These are phyloP conservation scores for Beauveria rudraprayagi DNA, from an alignment of 2,329 filamentous ascomycete genomes.

Conservation along the genomic window DNA sequence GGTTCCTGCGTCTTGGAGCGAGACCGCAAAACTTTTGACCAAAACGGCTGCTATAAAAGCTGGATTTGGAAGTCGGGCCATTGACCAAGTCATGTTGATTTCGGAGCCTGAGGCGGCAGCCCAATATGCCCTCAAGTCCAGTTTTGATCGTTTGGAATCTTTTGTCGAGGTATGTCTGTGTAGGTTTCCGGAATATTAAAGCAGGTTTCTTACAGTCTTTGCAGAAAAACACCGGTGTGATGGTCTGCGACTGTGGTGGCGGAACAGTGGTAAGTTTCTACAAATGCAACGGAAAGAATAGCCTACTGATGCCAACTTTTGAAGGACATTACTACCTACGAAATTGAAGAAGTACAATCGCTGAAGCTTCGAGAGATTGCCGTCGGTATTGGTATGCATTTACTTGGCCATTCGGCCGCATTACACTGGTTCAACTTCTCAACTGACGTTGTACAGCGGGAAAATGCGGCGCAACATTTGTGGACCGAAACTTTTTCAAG, in stretches of 20 bases:
- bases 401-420: too few relatives aligned
- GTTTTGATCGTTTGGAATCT: not conserved
- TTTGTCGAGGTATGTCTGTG: conserved; percentile 44
- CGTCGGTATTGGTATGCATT: not conserved
- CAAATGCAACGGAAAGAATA: too few relatives aligned
- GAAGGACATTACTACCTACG: conserved; percentile 1
- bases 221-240: not conserved
- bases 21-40: conserved; percentile 10
- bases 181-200: too few relatives aligned
- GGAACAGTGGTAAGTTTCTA: not conserved
- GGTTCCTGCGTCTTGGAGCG: conserved; percentile 13
- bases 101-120: conserved; percentile 14
- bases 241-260: conserved; percentile 6
- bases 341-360: not conserved
- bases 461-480: conserved; percentile 13
- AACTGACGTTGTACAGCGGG: not conserved
- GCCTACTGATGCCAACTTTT: not conserved
- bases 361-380: not conserved
- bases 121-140: conserved; percentile 3
- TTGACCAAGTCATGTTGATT: conserved; percentile 12
- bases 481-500: conserved; percentile 13
- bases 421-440: too few relatives aligned
- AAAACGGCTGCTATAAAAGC: conserved; percentile 3
- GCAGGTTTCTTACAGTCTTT: too few relatives aligned
- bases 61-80: not conserved